Conservation (phyloP, 441 rosid species). For the Syzygium malaccense region DNA sequence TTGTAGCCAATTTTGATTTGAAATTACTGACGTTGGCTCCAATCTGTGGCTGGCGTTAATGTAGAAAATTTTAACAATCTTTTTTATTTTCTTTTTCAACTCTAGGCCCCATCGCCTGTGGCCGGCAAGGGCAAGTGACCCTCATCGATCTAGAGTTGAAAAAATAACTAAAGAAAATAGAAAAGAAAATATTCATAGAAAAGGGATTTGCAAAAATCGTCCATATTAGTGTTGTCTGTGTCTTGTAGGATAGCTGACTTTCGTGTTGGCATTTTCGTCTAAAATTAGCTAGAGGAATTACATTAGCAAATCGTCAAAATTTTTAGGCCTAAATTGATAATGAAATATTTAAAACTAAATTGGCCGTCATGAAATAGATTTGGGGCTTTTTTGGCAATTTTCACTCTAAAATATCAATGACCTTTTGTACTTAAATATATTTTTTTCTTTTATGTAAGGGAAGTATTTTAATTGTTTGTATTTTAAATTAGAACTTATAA, state of each 20-base stretch:
- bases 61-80: too few relatives aligned
- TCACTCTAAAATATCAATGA: background rate
- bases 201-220: too few relatives aligned
- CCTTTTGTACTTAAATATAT: background rate
- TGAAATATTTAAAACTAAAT: too few relatives aligned
- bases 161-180: too few relatives aligned
- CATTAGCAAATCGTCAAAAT: background rate
- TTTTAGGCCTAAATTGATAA: background rate
- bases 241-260: fast-evolving
- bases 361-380: too few relatives aligned
- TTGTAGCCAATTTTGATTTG: too few relatives aligned
- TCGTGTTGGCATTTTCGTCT: fast-evolving
- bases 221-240: fast-evolving
- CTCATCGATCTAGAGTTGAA: background rate
- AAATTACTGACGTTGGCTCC: background rate
- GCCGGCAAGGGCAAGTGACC: too few relatives aligned
- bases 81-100: background rate
- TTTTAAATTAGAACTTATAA: background rate
- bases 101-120: background rate
- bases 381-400: background rate
- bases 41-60: fast-evolving
- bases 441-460: background rate
- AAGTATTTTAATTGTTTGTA: background rate
- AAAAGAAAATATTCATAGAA: too few relatives aligned
- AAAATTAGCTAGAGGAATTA: background rate